Conservation (phyloP, 2,329 filamentous ascomycete genomes). For the Chrysosporium queenslandicum region DNA sequence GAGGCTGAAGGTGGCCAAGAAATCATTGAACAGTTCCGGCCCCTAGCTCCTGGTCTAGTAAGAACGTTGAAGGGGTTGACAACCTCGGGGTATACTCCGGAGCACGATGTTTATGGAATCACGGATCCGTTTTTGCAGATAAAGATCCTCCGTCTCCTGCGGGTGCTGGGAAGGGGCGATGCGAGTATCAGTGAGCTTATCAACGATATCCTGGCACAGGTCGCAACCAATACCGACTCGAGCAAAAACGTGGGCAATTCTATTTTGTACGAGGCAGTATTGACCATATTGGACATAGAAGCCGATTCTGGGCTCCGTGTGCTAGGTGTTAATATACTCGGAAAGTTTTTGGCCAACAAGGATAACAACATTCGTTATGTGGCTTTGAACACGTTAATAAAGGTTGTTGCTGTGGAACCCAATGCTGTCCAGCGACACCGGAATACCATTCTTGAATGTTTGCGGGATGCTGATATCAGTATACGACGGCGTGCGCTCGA, state of each 20-base stretch:
- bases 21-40: constrained; percentile 82
- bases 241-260: constrained; percentile 98
- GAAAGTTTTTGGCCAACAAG: constrained; percentile 95
- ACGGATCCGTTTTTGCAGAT: constrained; percentile 96
- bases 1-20: constrained; percentile 86
- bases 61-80: constrained; percentile 85
- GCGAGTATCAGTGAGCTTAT: constrained; percentile 86
- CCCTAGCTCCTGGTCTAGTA: constrained; percentile 73
- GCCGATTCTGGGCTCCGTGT: constrained; percentile 91
- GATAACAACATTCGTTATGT: constrained; percentile 99
- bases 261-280: constrained; percentile 92
- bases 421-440: constrained; percentile 95
- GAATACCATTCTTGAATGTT: constrained; percentile 93
- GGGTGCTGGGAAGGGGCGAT: constrained; percentile 80
- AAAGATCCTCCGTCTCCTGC: constrained; percentile 79
- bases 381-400: constrained; percentile 91
- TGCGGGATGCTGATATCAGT: constrained; percentile 95
- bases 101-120: constrained; percentile 96
- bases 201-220: constrained; percentile 95
- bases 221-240: constrained; percentile 94
- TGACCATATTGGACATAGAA: constrained; percentile 95
- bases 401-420: constrained; percentile 94
- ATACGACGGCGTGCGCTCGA: constrained; percentile 92
- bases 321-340: constrained; percentile 92
- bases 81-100: constrained; percentile 90